phyloP scores from a whole-genome alignment of 1,284 basidiomycete genomes.

The Boletus sp. region DNA sequence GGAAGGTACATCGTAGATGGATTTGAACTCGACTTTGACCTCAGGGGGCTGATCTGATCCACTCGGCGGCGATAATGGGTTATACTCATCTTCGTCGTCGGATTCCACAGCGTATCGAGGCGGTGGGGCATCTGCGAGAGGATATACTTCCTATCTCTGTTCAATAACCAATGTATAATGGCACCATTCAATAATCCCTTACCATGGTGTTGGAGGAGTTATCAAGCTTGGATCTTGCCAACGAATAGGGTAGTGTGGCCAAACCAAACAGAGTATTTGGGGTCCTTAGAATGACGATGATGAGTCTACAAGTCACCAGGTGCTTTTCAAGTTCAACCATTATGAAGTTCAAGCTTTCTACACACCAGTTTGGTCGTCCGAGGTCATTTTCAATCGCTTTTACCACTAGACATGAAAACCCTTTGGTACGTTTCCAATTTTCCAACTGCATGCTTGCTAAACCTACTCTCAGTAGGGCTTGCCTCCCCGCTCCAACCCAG shows the following conservation, averaged over 20 bases:
- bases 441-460: constrained; percentile 9
- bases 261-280: constrained; percentile 7
- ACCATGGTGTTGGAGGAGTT: constrained; percentile 16
- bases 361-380: not conserved
- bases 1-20: constrained; percentile 29
- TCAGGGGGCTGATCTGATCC: constrained; percentile 19
- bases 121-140: constrained; percentile 53
- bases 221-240: not conserved
- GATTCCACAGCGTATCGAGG: constrained; percentile 65
- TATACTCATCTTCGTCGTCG: constrained; percentile 64
- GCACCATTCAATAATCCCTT: not conserved
- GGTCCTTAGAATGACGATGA: constrained; percentile 4
- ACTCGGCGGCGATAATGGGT: constrained; percentile 36
- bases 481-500: constrained; percentile 41
- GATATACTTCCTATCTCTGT: constrained; percentile 48
- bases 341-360: constrained; percentile 11
- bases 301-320: no score
- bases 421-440: constrained; percentile 36
- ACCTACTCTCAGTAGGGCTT: constrained; percentile 46
- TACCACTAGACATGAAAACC: constrained; percentile 42
- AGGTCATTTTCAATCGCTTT: constrained; percentile 22
- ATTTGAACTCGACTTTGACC: constrained; percentile 41
- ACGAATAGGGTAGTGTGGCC: not conserved
- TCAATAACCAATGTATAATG: not conserved
- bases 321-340: not conserved